Conservation (phyloP, 176 grass and related monocot genomes). For the Oryza longistaminata region DNA sequence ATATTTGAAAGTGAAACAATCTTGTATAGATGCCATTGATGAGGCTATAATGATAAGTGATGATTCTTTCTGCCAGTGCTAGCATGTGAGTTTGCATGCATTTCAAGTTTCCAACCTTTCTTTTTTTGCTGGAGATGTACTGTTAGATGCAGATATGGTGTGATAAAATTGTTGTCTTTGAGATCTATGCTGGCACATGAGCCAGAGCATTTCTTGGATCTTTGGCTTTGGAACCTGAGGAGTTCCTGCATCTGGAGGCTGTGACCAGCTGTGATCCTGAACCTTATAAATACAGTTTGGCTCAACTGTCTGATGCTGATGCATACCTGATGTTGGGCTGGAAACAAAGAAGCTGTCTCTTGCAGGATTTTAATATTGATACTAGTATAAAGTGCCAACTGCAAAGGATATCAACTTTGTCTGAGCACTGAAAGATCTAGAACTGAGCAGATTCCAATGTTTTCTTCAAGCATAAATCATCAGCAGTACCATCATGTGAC, state of each 20-base stretch:
- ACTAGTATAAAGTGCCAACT: neutral
- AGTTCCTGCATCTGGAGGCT: neutral
- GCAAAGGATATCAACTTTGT: neutral
- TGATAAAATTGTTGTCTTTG: neutral
- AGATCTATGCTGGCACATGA: neutral
- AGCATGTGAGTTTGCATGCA: neutral
- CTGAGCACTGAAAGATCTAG: neutral
- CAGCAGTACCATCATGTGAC: neutral
- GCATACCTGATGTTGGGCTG: neutral
- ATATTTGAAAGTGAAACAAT: slow-evolving; percentile 9
- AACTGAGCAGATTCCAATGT: neutral
- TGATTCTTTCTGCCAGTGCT: neutral
- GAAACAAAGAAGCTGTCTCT: neutral
- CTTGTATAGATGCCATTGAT: slow-evolving; percentile 39
- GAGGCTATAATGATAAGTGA: slow-evolving; percentile 27
- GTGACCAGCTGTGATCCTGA: neutral
- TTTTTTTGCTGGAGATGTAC: neutral
- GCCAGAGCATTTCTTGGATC: neutral
- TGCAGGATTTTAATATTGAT: neutral
- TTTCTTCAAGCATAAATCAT: neutral
- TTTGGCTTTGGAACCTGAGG: neutral
- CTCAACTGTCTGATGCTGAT: neutral
- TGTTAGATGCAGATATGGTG: neutral
- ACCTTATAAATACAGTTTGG: neutral
- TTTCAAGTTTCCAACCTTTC: neutral